Conservation (phyloP, 306 rosid species). For the Casuarina glauca region DNA sequence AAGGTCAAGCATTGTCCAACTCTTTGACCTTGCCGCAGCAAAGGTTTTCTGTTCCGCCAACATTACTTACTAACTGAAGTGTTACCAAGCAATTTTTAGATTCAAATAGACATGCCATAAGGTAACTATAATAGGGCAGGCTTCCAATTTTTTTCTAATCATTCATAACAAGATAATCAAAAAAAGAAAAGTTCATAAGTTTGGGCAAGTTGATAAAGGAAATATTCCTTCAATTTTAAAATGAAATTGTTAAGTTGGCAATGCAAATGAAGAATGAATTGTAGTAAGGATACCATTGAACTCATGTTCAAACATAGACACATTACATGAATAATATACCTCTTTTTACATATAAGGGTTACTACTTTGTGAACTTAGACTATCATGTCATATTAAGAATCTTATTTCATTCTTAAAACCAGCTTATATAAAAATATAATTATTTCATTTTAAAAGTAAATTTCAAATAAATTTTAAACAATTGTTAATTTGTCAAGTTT, state of each 20-base stretch:
- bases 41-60: constrained; percentile 5
- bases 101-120: not conserved
- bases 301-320: not conserved
- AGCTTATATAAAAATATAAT: too few species aligned
- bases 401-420: too few species aligned
- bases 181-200: not conserved
- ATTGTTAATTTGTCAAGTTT: too few species aligned
- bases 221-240: not conserved
- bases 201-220: not conserved
- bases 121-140: not conserved
- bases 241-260: not conserved
- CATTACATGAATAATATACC: too few species aligned
- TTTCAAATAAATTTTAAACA: too few species aligned
- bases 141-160: not conserved
- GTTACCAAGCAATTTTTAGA: not conserved
- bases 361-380: too few species aligned
- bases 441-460: too few species aligned
- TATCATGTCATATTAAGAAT: too few species aligned
- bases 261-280: not conserved
- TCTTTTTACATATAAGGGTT: too few species aligned
- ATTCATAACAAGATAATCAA: not conserved
- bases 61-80: not conserved
- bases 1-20: not conserved
- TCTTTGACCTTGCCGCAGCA: constrained; percentile 1
- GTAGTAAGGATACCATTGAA: not conserved